Evolutionary conservation across 2,329 filamentous ascomycete species (phyloP).

Genomic region (Alternaria postmessia): DNA sequence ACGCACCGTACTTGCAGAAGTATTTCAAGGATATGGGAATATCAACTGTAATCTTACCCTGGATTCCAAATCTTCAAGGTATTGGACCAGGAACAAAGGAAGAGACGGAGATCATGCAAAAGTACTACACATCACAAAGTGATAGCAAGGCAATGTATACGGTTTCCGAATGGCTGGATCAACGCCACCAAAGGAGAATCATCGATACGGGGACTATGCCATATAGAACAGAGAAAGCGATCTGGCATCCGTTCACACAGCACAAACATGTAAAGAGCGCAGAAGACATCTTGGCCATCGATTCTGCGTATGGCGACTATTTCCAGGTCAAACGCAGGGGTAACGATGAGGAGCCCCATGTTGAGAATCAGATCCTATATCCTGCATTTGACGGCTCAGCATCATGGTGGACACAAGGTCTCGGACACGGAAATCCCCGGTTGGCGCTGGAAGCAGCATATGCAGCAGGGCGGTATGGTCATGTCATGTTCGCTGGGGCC

Average conservation of each 20-base stretch:
- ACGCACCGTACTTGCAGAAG: slow-evolving; percentile 70
- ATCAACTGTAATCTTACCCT: slow-evolving; percentile 63
- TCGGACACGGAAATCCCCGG: slow-evolving; percentile 78
- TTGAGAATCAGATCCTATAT: slow-evolving; percentile 56
- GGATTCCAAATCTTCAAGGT: slow-evolving; percentile 62
- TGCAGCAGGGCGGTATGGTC: slow-evolving; percentile 82
- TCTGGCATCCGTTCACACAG: slow-evolving; percentile 91
- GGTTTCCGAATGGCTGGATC: slow-evolving; percentile 62
- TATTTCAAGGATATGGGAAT: slow-evolving; percentile 71
- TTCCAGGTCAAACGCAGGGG: slow-evolving; percentile 68
- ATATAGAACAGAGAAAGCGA: slow-evolving; percentile 61
- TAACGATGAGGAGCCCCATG: slow-evolving; percentile 28
- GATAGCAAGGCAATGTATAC: slow-evolving; percentile 51
- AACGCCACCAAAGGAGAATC: slow-evolving; percentile 65
- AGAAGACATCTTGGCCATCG: slow-evolving; percentile 75
- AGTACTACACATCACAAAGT: slow-evolving; percentile 66
- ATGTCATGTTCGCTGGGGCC: slow-evolving; percentile 85
- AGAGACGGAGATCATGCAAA: slow-evolving; percentile 66
- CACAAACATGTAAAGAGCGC: slow-evolving; percentile 69
- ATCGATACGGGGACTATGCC: slow-evolving; percentile 68
- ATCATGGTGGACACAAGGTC: slow-evolving; percentile 88
- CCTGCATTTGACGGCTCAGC: slow-evolving; percentile 84
- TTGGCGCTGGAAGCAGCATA: slow-evolving; percentile 79
- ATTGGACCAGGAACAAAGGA: slow-evolving; percentile 32
- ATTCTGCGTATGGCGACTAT: slow-evolving; percentile 80